A percentile compares a stretch with the other conserved stretches of the same genome.
Conservation (phyloP, 1,139 yeast genomes). For the Geotrichum fermentans region DNA sequence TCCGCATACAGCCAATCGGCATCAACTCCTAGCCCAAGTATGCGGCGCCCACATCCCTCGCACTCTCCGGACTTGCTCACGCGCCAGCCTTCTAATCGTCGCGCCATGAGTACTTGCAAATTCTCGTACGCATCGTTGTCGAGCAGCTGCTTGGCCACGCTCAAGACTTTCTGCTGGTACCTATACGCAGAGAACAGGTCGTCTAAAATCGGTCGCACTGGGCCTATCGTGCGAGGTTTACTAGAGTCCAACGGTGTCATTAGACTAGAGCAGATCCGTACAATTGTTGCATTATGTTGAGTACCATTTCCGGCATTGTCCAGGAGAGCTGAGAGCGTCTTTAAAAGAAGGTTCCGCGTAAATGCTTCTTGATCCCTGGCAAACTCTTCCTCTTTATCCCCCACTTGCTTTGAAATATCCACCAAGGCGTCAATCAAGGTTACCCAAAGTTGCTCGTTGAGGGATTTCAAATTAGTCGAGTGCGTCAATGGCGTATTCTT, state of each 20-base stretch:
- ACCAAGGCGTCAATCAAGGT: slow-evolving; percentile 31
- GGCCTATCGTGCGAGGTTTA: slow-evolving; percentile 27
- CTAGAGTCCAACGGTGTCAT: slow-evolving; percentile 25
- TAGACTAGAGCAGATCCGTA: slow-evolving; percentile 29
- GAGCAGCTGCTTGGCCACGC: slow-evolving; percentile 50
- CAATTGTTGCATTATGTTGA: slow-evolving; percentile 29
- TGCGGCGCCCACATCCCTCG: slow-evolving; percentile 61
- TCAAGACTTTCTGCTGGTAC: slow-evolving; percentile 56
- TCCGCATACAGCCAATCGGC: slow-evolving; percentile 36
- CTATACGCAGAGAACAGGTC: slow-evolving; percentile 62
- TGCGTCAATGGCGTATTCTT: slow-evolving; percentile 4
- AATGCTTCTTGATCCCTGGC: slow-evolving; percentile 19
- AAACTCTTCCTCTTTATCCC: background rate
- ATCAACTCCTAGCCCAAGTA: slow-evolving; percentile 59
- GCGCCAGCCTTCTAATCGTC: slow-evolving; percentile 57
- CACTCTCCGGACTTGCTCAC: slow-evolving; percentile 50
- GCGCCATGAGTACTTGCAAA: slow-evolving; percentile 41
- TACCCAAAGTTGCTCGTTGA: slow-evolving; percentile 32
- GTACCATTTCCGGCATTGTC: slow-evolving; percentile 25
- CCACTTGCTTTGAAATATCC: slow-evolving; percentile 23
- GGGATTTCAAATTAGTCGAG: background rate
- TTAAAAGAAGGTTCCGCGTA: slow-evolving; percentile 25
- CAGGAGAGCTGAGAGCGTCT: slow-evolving; percentile 28
- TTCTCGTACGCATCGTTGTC: slow-evolving; percentile 51
- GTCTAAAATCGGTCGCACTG: slow-evolving; percentile 55